Evolutionary conservation across 202 grass and related monocot species (phyloP), one percentile per base, ranked within the genome.

Genomic region (Elaeis oleifera): DNA sequence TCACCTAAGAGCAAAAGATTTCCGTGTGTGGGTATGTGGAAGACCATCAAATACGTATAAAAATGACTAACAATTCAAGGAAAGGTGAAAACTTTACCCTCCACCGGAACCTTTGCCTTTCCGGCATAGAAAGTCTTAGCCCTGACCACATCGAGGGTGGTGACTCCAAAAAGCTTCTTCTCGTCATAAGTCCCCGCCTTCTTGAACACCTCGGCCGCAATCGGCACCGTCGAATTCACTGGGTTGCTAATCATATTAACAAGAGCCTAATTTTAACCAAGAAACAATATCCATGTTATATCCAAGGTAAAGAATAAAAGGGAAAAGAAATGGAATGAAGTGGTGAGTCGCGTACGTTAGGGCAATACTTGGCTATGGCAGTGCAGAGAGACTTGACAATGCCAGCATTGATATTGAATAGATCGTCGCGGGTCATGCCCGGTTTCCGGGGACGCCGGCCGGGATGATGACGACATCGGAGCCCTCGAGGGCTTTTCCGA

Each of bases 221-320:
- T 91, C 0, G 84, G 92, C 51, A 97, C 88, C 58, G 92, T 97
- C 19, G 84, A 97, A 59, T 97, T 97, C 64, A 97, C 88, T 32
- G 84, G 92, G 77, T 97, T 92, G 82, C 88, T 97, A 60, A 97
- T 97, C 81, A 92, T 89, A 58, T 96, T 97, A 44, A 97, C 77
- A 17, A 97, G 49, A 61, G 88, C 88, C 88, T 97, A 73, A 63
- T 58, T 78, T 51, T 9, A 52, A 17, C 14, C 16, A 16, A 2
- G 16, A 25, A 17, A 5, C 5, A 23, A 24, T 6, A 65, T 44
- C 2, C 0, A 44, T 1, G 36, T 44, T 44, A 13, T 13, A 0
- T 44, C 11, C 36, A 44, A 53, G 13, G 50, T 18, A 53, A 52
- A 25, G 17, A 24, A 23, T 9, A 20, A 65, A 14, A 44, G 1